Evolutionary conservation across 768 basidiomycete genomes (phyloP).

Genomic region (Rhodotorula paludigena): DNA sequence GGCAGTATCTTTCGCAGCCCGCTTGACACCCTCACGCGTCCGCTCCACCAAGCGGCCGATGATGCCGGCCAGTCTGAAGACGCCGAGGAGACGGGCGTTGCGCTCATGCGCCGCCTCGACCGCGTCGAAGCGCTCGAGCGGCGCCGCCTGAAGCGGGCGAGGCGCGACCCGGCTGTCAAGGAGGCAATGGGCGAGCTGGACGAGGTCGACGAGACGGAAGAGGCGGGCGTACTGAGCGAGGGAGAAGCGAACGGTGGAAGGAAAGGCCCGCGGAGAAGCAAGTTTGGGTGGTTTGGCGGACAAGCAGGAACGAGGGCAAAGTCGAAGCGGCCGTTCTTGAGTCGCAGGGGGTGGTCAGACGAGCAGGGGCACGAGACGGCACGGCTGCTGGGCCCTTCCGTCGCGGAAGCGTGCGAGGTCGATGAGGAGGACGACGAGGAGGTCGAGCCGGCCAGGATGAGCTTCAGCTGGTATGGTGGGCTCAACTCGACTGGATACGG

Average conservation of each 20-base stretch:
- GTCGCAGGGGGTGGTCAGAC: background rate
- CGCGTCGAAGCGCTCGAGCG: conserved; percentile 74
- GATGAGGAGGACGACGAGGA: background rate
- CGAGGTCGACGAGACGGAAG: background rate
- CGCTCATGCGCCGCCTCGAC: conserved; percentile 77
- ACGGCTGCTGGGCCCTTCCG: background rate
- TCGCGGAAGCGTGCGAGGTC: background rate
- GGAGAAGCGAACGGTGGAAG: too few species aligned
- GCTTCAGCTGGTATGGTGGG: conserved; percentile 14
- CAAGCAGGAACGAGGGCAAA: too few species aligned
- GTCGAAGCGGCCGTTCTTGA: too few species aligned
- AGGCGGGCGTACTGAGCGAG: background rate
- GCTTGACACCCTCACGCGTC: background rate
- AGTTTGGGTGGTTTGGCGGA: too few species aligned
- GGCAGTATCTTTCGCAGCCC: background rate
- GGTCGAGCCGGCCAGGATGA: background rate
- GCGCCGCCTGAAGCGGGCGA: conserved; percentile 45
- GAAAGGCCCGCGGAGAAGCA: too few species aligned
- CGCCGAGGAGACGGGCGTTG: conserved; percentile 80
- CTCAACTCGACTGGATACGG: background rate
- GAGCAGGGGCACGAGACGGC: background rate
- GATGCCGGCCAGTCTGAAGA: conserved; percentile 52
- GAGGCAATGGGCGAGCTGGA: background rate
- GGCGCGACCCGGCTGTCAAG: background rate
- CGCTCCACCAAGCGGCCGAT: conserved; percentile 51